Evolutionary conservation across 768 basidiomycete genomes (phyloP), one percentile per base, ranked within the genome.

Genomic region (Phlebiopsis gigantea): DNA sequence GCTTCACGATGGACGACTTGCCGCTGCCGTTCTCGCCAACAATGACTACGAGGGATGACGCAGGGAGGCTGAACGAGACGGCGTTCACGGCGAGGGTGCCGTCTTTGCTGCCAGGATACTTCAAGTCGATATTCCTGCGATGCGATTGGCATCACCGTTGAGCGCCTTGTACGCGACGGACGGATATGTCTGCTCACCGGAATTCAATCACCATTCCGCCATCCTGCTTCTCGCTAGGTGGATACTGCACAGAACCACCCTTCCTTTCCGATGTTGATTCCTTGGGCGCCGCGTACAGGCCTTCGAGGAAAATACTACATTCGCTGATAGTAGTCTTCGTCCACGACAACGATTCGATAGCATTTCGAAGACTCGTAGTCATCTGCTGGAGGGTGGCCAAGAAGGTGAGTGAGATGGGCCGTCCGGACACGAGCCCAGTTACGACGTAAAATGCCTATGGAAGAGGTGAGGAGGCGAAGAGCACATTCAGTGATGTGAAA

Each of bases 31-130:
- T 48, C 24, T 21, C 46, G 28, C 46, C 31, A 5, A 84, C 82
- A 15, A 84, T 70, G 30, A 83, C 77, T 17, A 80, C 76, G 14
- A 83, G 71, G 26, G 77, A 71, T 3, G 78, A 79, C 7, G 77
- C 61, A 6, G 70, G 57, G 51, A 80, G 70, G n/a, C 61, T 65
- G 48, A 79, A 68, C 0, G 74, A 73, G 48, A 77, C 60, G 46
- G 71, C 61, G n/a, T 63, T 61, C n/a, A 82, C 57, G 2, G 74
- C 75, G 24, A 55, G 49, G 1, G 59, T 61, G 1, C 57, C 70
- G 25, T 68, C 69, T 45, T 73, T 69, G 47, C 68, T 70, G 26
- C 72, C 76, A 0, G 81, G 81, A 60, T 85, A 86, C 10, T 69
- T 65, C 57, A 86, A 85, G 0, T 69, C 69, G 0, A 85, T 73